These are phyloP conservation scores for Aspergillus tanneri DNA, from an alignment of 2,329 filamentous ascomycete species.

Conservation along the genomic window DNA sequence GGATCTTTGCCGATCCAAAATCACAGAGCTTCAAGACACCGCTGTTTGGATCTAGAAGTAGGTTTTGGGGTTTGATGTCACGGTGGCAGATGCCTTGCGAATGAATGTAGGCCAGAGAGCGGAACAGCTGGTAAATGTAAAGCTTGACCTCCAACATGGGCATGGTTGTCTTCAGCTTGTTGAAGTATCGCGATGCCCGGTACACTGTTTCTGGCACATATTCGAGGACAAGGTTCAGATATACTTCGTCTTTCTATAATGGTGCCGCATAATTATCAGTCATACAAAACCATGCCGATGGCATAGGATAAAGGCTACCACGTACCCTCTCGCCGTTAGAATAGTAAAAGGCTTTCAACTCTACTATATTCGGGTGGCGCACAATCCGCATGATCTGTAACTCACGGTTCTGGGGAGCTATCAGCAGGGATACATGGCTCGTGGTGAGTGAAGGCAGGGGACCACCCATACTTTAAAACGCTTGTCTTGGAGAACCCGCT, in stretches of 20 bases:
- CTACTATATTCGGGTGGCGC: constrained; percentile 96
- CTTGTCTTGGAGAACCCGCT: constrained; percentile 98
- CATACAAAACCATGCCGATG: too few species aligned
- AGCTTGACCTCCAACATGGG: constrained; percentile 98
- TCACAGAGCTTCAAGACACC: constrained; percentile 97
- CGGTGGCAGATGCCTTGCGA: constrained; percentile 98
- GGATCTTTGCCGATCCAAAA: constrained; percentile 97
- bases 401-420: constrained; percentile 76
- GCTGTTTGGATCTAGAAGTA: constrained; percentile 85
- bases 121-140: constrained; percentile 99
- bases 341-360: constrained; percentile 99
- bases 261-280: too few species aligned
- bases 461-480: constrained; percentile 80
- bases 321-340: constrained; percentile 95
- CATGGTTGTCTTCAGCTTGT: constrained; percentile 99
- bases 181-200: constrained; percentile 96
- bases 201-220: constrained; percentile 99
- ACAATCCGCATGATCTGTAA: constrained; percentile 99
- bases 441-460: neutral
- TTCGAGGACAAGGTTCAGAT: constrained; percentile 96
- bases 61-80: constrained; percentile 98
- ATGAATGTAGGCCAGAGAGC: constrained; percentile 96
- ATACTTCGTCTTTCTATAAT: constrained; percentile 89
- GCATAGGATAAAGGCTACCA: constrained; percentile 28
- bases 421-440: neutral